Percentiles rank a stretch among this genome's conserved stretches.
phyloP scores from a whole-genome alignment of 2,329 filamentous ascomycete species.

The Mollisiaceae sp. region DNA sequence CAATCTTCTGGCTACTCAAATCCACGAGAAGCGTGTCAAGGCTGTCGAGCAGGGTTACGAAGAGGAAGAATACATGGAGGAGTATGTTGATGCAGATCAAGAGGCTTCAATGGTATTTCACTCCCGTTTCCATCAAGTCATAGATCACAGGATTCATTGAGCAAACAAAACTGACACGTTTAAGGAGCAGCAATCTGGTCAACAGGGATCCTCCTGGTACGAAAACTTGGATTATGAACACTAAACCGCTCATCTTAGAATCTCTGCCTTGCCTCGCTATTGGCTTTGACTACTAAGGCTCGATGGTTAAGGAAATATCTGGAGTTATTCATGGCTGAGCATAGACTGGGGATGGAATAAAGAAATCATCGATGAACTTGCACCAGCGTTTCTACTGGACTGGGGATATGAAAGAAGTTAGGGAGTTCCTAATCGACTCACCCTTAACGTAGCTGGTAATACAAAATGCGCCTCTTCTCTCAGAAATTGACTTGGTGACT shows the following conservation, averaged over 20 bases:
- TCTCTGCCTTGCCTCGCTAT: neutral
- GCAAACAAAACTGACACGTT: neutral
- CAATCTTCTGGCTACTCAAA: neutral
- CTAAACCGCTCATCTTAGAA: neutral
- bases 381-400: neutral
- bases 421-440: neutral
- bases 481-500: neutral
- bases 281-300: neutral
- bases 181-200: neutral
- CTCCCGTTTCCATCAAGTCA: neutral
- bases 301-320: neutral
- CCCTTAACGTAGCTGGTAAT: neutral
- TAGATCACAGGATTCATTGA: neutral
- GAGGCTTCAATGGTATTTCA: neutral
- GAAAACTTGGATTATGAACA: too few species aligned
- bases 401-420: neutral
- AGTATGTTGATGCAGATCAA: neutral
- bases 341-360: neutral
- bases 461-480: neutral
- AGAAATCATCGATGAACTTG: neutral
- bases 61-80: neutral
- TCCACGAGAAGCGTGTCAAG: neutral
- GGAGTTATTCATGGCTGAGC: neutral
- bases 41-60: neutral
- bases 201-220: neutral